Percentiles rank a stretch among this genome's conserved stretches.
These are phyloP conservation scores for Lentinula boryana DNA, from an alignment of 768 basidiomycete genomes.

Conservation along the genomic window DNA sequence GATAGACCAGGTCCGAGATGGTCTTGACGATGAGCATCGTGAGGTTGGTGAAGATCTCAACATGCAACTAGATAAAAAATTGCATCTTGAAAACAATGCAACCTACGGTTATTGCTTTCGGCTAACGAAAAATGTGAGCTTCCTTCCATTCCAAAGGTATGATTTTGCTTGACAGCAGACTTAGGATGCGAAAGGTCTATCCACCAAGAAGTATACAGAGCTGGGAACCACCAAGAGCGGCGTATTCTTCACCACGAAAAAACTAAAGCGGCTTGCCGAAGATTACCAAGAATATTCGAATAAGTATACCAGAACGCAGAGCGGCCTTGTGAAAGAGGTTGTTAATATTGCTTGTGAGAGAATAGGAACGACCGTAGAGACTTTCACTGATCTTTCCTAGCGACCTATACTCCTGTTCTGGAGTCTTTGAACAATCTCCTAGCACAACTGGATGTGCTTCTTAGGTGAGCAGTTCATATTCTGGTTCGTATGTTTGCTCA, in stretches of 20 bases:
- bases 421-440: slow-evolving; percentile 79
- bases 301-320: slow-evolving; percentile 72
- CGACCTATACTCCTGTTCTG: slow-evolving; percentile 86
- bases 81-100: slow-evolving; percentile 89
- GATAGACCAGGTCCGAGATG: slow-evolving; percentile 55
- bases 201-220: slow-evolving; percentile 69
- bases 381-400: slow-evolving; percentile 31
- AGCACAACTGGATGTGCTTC: slow-evolving; percentile 87
- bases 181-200: slow-evolving; percentile 76
- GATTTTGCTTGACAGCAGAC: not conserved
- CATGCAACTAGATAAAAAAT: slow-evolving; percentile 88
- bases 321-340: slow-evolving; percentile 83
- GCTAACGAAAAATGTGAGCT: slow-evolving; percentile 75
- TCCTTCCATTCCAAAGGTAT: not conserved
- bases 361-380: not conserved
- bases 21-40: slow-evolving; percentile 77
- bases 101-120: slow-evolving; percentile 92
- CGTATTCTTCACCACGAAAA: slow-evolving; percentile 80
- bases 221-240: slow-evolving; percentile 83
- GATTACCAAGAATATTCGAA: slow-evolving; percentile 64
- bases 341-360: slow-evolving; percentile 83
- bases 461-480: slow-evolving; percentile 50
- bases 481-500: not conserved
- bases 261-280: slow-evolving; percentile 64
- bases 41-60: slow-evolving; percentile 62